Percentiles rank a stretch among this genome's conserved stretches.
Evolutionary conservation across 495 filamentous ascomycete genomes (phyloP).

Genomic region (Penicillium lividum): DNA sequence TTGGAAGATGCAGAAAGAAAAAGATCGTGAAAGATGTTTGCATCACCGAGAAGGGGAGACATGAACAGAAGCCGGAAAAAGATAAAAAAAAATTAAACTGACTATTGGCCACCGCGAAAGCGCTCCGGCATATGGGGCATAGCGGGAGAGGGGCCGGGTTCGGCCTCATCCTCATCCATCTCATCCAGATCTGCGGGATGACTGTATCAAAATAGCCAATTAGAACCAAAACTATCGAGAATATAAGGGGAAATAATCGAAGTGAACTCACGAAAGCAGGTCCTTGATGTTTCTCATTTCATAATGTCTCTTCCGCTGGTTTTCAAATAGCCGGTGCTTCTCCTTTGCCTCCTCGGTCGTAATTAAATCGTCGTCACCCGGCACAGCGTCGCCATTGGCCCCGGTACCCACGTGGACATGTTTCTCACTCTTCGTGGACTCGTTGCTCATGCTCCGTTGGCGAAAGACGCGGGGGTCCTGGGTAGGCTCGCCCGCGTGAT

Average conservation of each 20-base stretch:
- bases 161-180: slow-evolving; percentile 51
- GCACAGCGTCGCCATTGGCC: slow-evolving; percentile 53
- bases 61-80: slow-evolving; percentile 2
- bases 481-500: slow-evolving; percentile 26
- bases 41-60: slow-evolving; percentile 4
- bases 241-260: slow-evolving; percentile 7
- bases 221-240: neutral
- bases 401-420: slow-evolving; percentile 75
- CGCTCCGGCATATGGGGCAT: slow-evolving; percentile 39
- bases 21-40: slow-evolving; percentile 10
- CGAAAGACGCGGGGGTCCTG: slow-evolving; percentile 45
- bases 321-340: slow-evolving; percentile 89
- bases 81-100: neutral
- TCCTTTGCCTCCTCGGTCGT: slow-evolving; percentile 76
- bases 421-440: slow-evolving; percentile 62
- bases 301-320: slow-evolving; percentile 91
- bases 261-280: slow-evolving; percentile 67
- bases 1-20: slow-evolving; percentile 12
- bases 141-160: slow-evolving; percentile 29
- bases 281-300: slow-evolving; percentile 96
- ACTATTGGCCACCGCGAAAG: slow-evolving; percentile 28
- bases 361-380: slow-evolving; percentile 57
- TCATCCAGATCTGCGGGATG: slow-evolving; percentile 51
- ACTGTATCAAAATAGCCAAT: slow-evolving; percentile 24
- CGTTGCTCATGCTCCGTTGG: slow-evolving; percentile 47